Percentiles rank a stretch among this genome's conserved stretches.
Conservation (phyloP, 192 early-diverging fungal genomes). For the Backusella westeae region DNA sequence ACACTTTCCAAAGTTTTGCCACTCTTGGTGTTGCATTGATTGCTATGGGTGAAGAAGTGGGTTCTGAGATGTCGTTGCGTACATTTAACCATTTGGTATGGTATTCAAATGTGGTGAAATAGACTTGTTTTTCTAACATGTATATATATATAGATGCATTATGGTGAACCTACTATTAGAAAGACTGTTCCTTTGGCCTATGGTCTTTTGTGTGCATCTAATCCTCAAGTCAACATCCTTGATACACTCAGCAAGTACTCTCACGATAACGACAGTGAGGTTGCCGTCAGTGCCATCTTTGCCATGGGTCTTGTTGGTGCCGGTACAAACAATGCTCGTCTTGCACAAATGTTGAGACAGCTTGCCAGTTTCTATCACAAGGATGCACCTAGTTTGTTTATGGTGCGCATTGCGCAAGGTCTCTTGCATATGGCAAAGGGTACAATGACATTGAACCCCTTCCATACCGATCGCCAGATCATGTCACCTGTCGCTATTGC, state of each 20-base stretch:
- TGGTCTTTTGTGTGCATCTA: slow-evolving; percentile 93
- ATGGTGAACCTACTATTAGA: slow-evolving; percentile 94
- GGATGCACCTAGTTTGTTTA: slow-evolving; percentile 83
- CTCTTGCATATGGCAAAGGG: slow-evolving; percentile 98
- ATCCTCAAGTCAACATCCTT: slow-evolving; percentile 88
- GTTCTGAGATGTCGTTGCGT: slow-evolving; percentile 93
- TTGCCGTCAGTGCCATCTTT: slow-evolving; percentile 95
- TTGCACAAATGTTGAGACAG: slow-evolving; percentile 97
- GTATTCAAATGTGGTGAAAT: background rate
- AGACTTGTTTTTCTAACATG: background rate
- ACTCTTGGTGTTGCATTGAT: slow-evolving; percentile 95
- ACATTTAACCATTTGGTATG: slow-evolving; percentile 89
- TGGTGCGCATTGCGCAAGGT: slow-evolving; percentile 85
- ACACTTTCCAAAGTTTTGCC: slow-evolving; percentile 90
- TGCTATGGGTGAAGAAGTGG: slow-evolving; percentile 96
- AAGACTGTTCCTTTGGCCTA: slow-evolving; percentile 93
- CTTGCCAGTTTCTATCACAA: slow-evolving; percentile 97
- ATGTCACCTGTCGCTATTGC: slow-evolving; percentile 88
- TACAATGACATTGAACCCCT: slow-evolving; percentile 94
- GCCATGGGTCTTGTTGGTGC: slow-evolving; percentile 99
- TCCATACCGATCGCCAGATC: slow-evolving; percentile 87
- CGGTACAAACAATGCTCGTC: slow-evolving; percentile 97
- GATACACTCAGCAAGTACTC: slow-evolving; percentile 98
- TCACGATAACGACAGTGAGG: slow-evolving; percentile 96
- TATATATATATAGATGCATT: slow-evolving; percentile 80